These are phyloP conservation scores for Mycena leptocephala DNA, from an alignment of 768 basidiomycete species.

Conservation along the genomic window DNA sequence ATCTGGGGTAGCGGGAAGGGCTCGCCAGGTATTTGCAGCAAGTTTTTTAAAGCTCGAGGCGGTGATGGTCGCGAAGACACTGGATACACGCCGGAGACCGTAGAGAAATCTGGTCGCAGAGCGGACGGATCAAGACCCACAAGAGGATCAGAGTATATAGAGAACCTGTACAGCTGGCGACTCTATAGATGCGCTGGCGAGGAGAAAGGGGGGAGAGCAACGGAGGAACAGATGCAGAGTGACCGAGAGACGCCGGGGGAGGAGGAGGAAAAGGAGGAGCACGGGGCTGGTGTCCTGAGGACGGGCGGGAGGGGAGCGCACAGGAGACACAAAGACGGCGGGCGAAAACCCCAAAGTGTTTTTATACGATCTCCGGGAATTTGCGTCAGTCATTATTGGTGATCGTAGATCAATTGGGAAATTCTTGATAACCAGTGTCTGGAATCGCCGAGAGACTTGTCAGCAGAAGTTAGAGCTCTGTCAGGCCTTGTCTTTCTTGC, in stretches of 20 bases:
- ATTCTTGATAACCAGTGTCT: neutral
- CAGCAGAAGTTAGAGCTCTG: too few species aligned
- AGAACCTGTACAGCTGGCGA: constrained; percentile 14
- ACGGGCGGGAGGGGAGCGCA: neutral
- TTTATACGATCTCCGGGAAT: constrained; percentile 29
- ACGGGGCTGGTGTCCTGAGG: neutral
- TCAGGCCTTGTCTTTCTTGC: neutral
- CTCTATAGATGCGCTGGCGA: neutral
- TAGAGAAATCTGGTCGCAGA: constrained; percentile 1
- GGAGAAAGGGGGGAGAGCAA: neutral
- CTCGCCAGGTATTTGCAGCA: neutral
- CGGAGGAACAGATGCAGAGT: neutral
- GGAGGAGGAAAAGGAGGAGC: neutral
- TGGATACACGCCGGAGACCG: constrained; percentile 7
- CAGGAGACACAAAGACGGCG: neutral
- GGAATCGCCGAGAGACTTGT: neutral
- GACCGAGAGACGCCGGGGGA: neutral
- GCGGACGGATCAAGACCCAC: constrained; percentile 14
- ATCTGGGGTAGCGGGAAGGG: constrained; percentile 20
- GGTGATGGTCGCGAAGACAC: constrained; percentile 18
- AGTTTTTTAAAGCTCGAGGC: constrained; percentile 9
- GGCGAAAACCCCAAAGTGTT: neutral
- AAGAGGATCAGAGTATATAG: neutral
- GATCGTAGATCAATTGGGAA: constrained; percentile 15
- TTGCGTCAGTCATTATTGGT: constrained; percentile 20